These are phyloP conservation scores for Canariomyces notabilis DNA, from an alignment of 2,329 filamentous ascomycete genomes.

Conservation along the genomic window DNA sequence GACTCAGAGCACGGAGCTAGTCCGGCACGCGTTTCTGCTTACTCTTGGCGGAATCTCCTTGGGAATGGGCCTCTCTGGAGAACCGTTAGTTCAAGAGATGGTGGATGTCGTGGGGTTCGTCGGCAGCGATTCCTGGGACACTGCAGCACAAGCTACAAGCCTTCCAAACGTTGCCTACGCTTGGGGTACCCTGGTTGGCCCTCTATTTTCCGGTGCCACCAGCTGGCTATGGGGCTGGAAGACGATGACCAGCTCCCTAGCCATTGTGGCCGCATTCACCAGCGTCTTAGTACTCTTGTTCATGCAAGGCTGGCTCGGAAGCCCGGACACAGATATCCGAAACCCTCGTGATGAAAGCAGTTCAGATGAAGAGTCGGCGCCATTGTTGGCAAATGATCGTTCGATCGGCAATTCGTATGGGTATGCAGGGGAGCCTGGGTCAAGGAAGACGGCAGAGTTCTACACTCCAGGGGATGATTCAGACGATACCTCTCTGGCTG, in stretches of 20 bases:
- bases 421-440: not conserved
- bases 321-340: not conserved
- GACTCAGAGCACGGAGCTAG: not conserved
- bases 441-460: constrained; percentile 5
- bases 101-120: constrained; percentile 2
- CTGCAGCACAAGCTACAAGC: constrained; percentile 11
- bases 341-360: not conserved
- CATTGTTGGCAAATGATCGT: constrained; percentile 13
- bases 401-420: not conserved
- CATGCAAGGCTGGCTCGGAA: constrained; percentile 23
- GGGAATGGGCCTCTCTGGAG: constrained; percentile 19
- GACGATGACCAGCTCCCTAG: constrained; percentile 16
- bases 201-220: constrained; percentile 18
- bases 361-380: constrained; percentile 21
- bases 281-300: constrained; percentile 18
- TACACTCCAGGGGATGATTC: constrained; percentile 4
- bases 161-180: constrained; percentile 18
- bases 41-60: constrained; percentile 19
- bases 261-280: constrained; percentile 9
- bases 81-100: constrained; percentile 21
- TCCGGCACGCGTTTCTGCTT: constrained; percentile 10
- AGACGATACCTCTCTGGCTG: constrained; percentile 6
- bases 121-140: constrained; percentile 4
- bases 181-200: constrained; percentile 23
- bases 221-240: constrained; percentile 21